These are phyloP conservation scores for Evernia prunastri DNA, from an alignment of 495 filamentous ascomycete genomes.

Conservation along the genomic window DNA sequence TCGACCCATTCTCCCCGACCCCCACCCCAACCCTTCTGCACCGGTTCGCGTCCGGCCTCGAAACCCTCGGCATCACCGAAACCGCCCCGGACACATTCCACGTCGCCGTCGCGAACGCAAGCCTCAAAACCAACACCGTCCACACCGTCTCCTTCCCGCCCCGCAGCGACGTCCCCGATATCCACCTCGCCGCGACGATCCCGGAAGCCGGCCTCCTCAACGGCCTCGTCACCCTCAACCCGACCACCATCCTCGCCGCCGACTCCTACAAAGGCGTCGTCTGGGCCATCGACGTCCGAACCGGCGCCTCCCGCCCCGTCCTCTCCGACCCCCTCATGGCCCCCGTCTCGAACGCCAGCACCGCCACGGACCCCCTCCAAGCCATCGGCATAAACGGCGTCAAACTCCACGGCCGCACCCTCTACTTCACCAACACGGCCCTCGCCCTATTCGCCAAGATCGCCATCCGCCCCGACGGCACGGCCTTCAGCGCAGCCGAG, in stretches of 20 bases:
- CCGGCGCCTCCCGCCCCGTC: constrained; percentile 20
- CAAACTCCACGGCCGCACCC: constrained; percentile 17
- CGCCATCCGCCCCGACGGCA: constrained; percentile 26
- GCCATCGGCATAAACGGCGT: constrained; percentile 38
- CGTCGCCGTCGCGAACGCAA: constrained; percentile 5
- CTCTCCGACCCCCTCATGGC: constrained; percentile 29
- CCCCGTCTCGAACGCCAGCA: constrained; percentile 14
- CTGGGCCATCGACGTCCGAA: constrained; percentile 29
- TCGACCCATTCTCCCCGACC: constrained; percentile 8
- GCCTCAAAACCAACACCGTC: neutral
- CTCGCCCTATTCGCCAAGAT: constrained; percentile 28
- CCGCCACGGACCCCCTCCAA: constrained; percentile 22
- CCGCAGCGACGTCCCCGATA: neutral
- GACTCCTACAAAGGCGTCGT: constrained; percentile 28
- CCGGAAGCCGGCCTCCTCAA: neutral
- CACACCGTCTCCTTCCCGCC: constrained; percentile 1
- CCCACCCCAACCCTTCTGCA: neutral
- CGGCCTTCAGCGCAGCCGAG: constrained; percentile 6
- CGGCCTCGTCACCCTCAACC: constrained; percentile 11
- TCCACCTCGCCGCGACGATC: neutral
- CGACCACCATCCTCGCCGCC: constrained; percentile 18
- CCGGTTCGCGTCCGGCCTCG: neutral
- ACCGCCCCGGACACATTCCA: constrained; percentile 10
- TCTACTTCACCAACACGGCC: constrained; percentile 39
- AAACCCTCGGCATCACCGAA: constrained; percentile 15